Evolutionary conservation across 140 eudicot genomes (phyloP).

Genomic region (Cichorium intybus): DNA sequence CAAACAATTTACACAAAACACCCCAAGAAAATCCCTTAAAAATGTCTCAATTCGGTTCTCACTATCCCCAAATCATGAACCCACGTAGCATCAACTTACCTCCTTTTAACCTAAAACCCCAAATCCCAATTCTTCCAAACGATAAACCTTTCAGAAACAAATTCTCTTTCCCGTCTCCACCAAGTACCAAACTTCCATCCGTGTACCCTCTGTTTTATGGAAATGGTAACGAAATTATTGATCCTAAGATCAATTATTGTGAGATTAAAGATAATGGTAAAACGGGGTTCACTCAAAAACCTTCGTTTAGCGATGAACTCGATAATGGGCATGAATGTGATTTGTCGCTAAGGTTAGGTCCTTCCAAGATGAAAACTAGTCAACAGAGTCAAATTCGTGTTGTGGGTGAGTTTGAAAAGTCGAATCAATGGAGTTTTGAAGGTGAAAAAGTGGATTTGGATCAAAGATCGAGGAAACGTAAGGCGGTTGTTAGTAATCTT

Average conservation of each 20-base stretch:
- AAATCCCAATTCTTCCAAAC: conserved; percentile 21
- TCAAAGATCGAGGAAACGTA: conserved; percentile 34
- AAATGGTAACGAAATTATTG: conserved; percentile 24
- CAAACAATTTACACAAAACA: conserved; percentile 26
- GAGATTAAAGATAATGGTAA: conserved; percentile 22
- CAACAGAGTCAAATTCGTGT: conserved; percentile 25
- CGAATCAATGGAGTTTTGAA: conserved; percentile 17
- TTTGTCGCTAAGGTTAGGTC: conserved; percentile 57
- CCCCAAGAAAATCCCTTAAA: conserved; percentile 23
- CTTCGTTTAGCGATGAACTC: conserved; percentile 16
- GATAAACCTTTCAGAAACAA: conserved; percentile 20
- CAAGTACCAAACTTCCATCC: conserved; percentile 29
- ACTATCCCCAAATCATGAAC: conserved; percentile 33
- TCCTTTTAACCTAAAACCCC: conserved; percentile 28
- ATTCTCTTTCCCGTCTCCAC: conserved; percentile 23
- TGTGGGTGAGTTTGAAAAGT: conserved; percentile 24
- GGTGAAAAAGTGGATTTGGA: conserved; percentile 28
- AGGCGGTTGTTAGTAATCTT: conserved; percentile 33
- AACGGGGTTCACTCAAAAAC: conserved; percentile 17
- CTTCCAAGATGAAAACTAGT: conserved; percentile 21
- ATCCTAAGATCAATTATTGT: conserved; percentile 14
- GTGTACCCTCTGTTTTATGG: conserved; percentile 61
- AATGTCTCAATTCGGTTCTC: conserved; percentile 28
- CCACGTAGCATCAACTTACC: conserved; percentile 32
- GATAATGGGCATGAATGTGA: conserved; percentile 45